Evolutionary conservation across 2,329 filamentous ascomycete species (phyloP), one percentile per base, ranked within the genome.

Genomic region (Epichloe uncinata): DNA sequence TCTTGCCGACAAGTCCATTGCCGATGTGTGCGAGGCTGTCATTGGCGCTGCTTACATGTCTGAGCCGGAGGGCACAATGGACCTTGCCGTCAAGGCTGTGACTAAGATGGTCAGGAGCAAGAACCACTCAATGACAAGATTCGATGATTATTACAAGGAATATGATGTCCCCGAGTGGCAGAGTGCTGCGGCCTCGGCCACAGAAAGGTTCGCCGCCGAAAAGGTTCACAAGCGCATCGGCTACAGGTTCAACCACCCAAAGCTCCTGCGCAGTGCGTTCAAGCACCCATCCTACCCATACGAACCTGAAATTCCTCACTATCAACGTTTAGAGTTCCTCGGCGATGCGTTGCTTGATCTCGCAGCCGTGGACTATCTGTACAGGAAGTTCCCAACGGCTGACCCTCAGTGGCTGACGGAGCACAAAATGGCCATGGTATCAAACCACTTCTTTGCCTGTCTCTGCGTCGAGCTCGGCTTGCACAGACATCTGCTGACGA

Each of bases 351-450:
- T 97, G 2, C 79, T 95, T 1, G 90, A 96, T 61, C 85, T 91
- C 79, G 84, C 75, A 12, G 87, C 84, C 58, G 83, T 97, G 49
- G 85, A 90, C 57, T 81, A 87, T 58, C 74, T 98, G 4, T 97
- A 88, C 67, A 75, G 81, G 56, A 74, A 73, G 3, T 88, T 85
- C 57, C 88, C 89, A 0, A 71, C 79, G 47, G 86, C 84, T 51
- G 89, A 95, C 60, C 91, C 93, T 0, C 90, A 97, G 63, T 97
- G 91, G 91, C 73, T 98, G 52, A 97, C 93, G 0, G 93, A 97
- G 66, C 91, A 97, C 73, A 97, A 97, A 69, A 96, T 94, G 82
- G 88, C 90, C n/a, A 96, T 98, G 87, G 90, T 93, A 0, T 93
- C 87, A 48, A 98, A 98, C 69, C 89, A 90, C 53, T 98, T 97